Evolutionary conservation across 164 flowering plant genomes (phyloP), one percentile per base, ranked within the genome.

Genomic region (Chimonanthus salicifolius): DNA sequence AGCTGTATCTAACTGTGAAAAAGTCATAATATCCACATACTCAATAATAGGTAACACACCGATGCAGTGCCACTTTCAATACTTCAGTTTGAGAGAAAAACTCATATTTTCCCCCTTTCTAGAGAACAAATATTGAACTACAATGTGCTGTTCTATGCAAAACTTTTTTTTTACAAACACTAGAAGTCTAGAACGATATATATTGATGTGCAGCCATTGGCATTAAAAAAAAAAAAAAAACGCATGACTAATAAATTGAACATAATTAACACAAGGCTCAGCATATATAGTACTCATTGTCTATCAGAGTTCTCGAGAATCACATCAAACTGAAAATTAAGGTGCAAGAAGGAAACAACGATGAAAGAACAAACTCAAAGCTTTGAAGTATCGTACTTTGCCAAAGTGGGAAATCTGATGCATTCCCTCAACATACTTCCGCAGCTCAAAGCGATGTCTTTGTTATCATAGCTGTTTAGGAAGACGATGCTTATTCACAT

Each of bases 371-470:
- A 47, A 78, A 7, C 7, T 11, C 10, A 21, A 21, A 21, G 62
- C 4, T 47, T 46, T 21, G 43, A 69, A 50, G 74, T 58, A 62
- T 76, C 98, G 87, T 92, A 95, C 99, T 90, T 92, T 72, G 99
- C 90, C 71, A 95, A 92, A 65, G 85, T 83, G 9, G 89, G 88
- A 63, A 87, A 84, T 81, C 87, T 95, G 82, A 93, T 89, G 88
- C 98, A 95, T 75, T 95, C 99, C 84, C 98, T 89, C 83, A 95
- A 75, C 97, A 95, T 93, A 76, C 63, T 87, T 80, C 99, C 99
- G 80, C 94, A 87, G 75, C 84, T 88, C 82, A 93, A 78, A 33
- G 99, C 99, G 80, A 94, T 85, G 60, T 93, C 98, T 84, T 90
- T 95, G 90, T 88, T 93, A 74, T 95, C 98, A 72, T 95, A 95